Evolutionary conservation across 1,139 yeast genomes (phyloP).

Genomic region (Yamadazyma conglobata): DNA sequence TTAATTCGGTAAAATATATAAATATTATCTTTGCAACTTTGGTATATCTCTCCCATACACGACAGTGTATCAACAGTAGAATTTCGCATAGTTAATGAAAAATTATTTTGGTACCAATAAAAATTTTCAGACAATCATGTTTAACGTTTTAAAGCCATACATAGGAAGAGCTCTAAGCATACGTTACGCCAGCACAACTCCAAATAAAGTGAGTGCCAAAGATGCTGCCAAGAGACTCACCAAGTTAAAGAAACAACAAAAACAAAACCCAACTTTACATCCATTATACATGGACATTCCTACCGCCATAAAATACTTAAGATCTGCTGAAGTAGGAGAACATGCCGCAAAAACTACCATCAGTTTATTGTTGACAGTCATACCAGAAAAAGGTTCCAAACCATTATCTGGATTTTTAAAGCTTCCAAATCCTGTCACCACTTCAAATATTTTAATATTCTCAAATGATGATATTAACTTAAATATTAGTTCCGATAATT

Average conservation of each 20-base stretch:
- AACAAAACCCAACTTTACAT: constrained; percentile 45
- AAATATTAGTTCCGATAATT: constrained; percentile 8
- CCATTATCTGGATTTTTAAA: constrained; percentile 71
- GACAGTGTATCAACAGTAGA: no score
- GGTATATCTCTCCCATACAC: background rate
- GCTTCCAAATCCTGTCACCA: constrained; percentile 73
- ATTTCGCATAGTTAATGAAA: no score
- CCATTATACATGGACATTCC: constrained; percentile 73
- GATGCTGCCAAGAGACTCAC: constrained; percentile 30
- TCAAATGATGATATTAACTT: constrained; percentile 47
- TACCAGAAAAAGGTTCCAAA: constrained; percentile 76
- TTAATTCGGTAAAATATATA: background rate
- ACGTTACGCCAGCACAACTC: constrained; percentile 3
- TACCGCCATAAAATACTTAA: constrained; percentile 68
- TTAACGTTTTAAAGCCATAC: constrained; percentile 1
- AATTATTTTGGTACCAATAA: no score
- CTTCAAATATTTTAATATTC: constrained; percentile 64
- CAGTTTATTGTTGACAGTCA: constrained; percentile 60
- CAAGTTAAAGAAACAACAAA: constrained; percentile 34
- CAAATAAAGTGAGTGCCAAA: constrained; percentile 16
- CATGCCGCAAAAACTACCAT: constrained; percentile 66
- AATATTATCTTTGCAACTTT: background rate
- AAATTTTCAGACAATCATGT: constrained; percentile 3
- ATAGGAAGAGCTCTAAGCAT: background rate
- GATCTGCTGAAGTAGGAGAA: constrained; percentile 91